A percentile compares a stretch with the other conserved stretches of the same genome.
Evolutionary conservation across 208 protist species (phyloP).

Genomic region (Leishmania lainsoni): DNA sequence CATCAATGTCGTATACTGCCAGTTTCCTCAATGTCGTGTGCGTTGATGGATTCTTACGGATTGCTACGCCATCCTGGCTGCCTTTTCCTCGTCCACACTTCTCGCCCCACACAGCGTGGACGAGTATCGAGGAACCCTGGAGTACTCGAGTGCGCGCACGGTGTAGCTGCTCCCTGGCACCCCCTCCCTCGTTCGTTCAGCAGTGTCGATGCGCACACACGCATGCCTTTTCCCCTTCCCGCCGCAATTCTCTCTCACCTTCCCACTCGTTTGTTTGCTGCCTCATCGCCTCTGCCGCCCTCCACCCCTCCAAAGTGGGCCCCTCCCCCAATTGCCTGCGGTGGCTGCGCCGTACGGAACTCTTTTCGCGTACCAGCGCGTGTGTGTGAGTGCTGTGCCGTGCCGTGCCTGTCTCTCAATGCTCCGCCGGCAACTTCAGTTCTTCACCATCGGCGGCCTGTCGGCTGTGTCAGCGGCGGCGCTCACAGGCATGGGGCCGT

Average conservation of each 20-base stretch:
- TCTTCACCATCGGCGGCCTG: background rate
- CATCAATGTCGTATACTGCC: background rate
- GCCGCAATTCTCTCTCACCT: background rate
- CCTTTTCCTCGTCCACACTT: background rate
- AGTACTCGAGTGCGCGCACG: background rate
- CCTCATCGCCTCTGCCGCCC: background rate
- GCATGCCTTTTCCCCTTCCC: background rate
- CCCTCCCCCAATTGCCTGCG: background rate
- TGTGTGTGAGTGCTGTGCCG: background rate
- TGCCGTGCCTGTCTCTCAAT: constrained; percentile 9
- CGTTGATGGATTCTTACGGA: background rate
- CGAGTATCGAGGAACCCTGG: background rate
- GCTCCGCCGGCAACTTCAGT: constrained; percentile 17
- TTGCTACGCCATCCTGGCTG: too few relatives aligned
- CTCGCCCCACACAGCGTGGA: background rate
- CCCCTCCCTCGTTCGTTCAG: background rate
- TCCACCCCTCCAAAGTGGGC: background rate
- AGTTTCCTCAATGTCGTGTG: background rate
- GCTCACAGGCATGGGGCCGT: background rate
- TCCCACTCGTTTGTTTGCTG: background rate
- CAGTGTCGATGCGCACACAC: background rate
- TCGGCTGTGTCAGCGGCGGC: background rate
- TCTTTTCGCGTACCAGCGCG: background rate
- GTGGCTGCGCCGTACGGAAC: background rate
- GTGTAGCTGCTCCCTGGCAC: background rate